Conservation (phyloP, 371 early-diverging fungal species). For the Chytridiales sp. region DNA sequence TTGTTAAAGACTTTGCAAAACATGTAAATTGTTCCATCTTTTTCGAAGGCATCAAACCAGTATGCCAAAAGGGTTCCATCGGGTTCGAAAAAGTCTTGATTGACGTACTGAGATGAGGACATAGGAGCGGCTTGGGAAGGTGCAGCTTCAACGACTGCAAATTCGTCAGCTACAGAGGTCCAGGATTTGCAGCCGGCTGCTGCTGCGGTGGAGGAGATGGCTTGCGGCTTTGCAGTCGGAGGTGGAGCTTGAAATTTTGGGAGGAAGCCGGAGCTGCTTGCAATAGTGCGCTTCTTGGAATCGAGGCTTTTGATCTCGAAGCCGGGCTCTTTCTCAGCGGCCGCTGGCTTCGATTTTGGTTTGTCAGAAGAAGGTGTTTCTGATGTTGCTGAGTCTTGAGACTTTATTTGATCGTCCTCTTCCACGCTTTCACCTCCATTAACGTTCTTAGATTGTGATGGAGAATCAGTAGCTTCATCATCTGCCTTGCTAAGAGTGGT, state of each 20-base stretch:
- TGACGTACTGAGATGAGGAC: conserved; percentile 4
- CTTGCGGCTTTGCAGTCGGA: not conserved
- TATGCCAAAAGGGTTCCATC: conserved; percentile 66
- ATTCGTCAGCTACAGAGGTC: not conserved
- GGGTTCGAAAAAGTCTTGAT: conserved; percentile 50
- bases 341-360: not conserved
- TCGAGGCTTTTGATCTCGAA: too few species aligned
- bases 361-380: conserved; percentile 3
- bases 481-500: not conserved
- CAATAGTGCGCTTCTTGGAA: too few species aligned
- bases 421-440: conserved; percentile 1
- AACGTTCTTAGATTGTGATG: not conserved
- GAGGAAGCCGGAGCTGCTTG: not conserved
- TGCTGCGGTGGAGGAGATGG: not conserved
- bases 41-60: conserved; percentile 93
- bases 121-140: not conserved
- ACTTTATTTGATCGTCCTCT: too few species aligned
- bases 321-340: conserved; percentile 1
- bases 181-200: not conserved
- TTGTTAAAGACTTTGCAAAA: conserved; percentile 76
- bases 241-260: not conserved
- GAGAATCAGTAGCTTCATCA: not conserved
- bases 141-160: not conserved
- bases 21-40: conserved; percentile 76
- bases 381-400: too few species aligned